Conservation (phyloP, 768 basidiomycete genomes). For the Xerocomellus intermedius region DNA sequence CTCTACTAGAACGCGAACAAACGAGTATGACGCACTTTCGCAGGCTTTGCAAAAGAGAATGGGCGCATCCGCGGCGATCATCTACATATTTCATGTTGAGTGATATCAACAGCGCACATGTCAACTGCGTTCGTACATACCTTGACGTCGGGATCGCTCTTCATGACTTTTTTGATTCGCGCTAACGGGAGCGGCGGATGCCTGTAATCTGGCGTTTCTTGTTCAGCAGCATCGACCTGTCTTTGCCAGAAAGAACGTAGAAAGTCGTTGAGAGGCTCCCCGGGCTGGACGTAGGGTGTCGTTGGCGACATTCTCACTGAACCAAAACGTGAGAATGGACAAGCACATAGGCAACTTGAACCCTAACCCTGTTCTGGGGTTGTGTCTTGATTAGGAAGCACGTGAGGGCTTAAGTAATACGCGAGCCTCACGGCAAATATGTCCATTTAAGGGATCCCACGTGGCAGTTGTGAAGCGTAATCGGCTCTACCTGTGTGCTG, state of each 20-base stretch:
- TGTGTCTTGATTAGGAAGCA: background rate
- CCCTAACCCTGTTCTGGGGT: constrained; percentile 31
- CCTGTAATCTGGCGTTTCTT: constrained; percentile 83
- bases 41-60: constrained; percentile 98
- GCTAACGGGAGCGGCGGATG: constrained; percentile 91
- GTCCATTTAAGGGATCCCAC: too few relatives aligned
- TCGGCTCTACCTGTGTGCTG: too few relatives aligned
- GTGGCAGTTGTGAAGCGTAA: too few relatives aligned
- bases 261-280: constrained; percentile 85
- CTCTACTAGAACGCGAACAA: background rate
- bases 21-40: constrained; percentile 70
- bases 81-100: constrained; percentile 45
- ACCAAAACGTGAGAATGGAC: constrained; percentile 20
- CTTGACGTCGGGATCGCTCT: constrained; percentile 96
- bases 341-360: background rate
- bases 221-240: constrained; percentile 82
- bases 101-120: background rate
- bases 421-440: too few relatives aligned
- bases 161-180: constrained; percentile 99
- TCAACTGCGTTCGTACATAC: constrained; percentile 42
- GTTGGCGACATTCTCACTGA: constrained; percentile 30
- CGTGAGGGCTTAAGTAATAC: background rate
- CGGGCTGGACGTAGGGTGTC: constrained; percentile 73
- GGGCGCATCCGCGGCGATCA: constrained; percentile 98
- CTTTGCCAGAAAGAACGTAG: constrained; percentile 88